Conservation (phyloP, 2,329 filamentous ascomycete genomes). For the Hirsutella minnesotensis region DNA sequence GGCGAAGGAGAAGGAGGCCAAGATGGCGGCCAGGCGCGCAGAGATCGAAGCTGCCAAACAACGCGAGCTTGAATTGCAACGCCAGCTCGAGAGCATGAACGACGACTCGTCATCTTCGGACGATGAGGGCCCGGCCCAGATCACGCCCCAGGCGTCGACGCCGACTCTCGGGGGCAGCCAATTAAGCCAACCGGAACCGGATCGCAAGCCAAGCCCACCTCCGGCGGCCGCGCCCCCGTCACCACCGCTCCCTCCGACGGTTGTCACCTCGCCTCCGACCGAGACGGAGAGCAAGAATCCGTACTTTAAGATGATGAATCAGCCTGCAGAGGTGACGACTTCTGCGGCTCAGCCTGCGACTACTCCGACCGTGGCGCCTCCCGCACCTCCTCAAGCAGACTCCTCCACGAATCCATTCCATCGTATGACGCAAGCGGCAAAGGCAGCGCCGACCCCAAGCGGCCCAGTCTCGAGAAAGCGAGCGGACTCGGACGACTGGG, state of each 20-base stretch:
- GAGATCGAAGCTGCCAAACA: constrained; percentile 88
- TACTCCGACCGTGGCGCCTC: constrained; percentile 21
- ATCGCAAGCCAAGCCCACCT: constrained; percentile 38
- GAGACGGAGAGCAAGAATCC: constrained; percentile 84
- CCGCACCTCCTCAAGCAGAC: constrained; percentile 30
- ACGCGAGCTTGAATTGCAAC: constrained; percentile 78
- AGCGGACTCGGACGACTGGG: constrained; percentile 63
- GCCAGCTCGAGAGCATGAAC: constrained; percentile 66
- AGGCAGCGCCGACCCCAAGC: constrained; percentile 30
- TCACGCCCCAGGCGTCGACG: constrained; percentile 49
- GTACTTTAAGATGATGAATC: constrained; percentile 81
- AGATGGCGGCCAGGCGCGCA: constrained; percentile 71
- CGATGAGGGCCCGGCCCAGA: constrained; percentile 65
- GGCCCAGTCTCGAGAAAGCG: constrained; percentile 40
- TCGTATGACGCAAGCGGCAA: constrained; percentile 59
- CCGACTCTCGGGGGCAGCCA: constrained; percentile 41
- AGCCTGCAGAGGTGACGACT: constrained; percentile 43
- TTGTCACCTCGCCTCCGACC: constrained; percentile 40
- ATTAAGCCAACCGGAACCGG: constrained; percentile 40
- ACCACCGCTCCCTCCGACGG: constrained; percentile 34
- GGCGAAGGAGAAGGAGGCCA: constrained; percentile 77
- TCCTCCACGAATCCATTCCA: constrained; percentile 95
- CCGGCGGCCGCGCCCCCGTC: constrained; percentile 32
- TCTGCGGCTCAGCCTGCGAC: constrained; percentile 25
- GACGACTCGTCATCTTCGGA: constrained; percentile 67